A percentile compares a stretch with the other conserved stretches of the same genome.
These are phyloP conservation scores for Tetraselmis chui DNA, from an alignment of 139 green algal species.

Conservation along the genomic window DNA sequence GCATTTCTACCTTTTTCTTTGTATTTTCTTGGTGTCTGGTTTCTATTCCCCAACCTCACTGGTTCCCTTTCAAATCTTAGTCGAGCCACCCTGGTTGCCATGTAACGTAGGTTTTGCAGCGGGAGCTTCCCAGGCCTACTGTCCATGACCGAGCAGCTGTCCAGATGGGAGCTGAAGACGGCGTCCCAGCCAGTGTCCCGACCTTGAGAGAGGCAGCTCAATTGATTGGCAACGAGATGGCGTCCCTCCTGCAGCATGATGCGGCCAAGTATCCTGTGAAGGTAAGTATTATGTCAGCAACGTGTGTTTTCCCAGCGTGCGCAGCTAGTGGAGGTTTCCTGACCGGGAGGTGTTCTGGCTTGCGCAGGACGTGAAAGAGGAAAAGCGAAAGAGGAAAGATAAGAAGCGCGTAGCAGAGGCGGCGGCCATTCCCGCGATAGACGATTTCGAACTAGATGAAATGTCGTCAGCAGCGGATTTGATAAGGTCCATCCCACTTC, in stretches of 20 bases:
- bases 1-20: not conserved
- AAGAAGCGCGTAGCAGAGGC: constrained; percentile 25
- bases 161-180: constrained; percentile 2
- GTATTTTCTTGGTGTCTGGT: too few relatives aligned
- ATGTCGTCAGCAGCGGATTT: constrained; percentile 8
- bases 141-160: constrained; percentile 24
- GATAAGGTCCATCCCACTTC: too few relatives aligned
- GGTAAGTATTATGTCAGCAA: too few relatives aligned
- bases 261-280: constrained; percentile 51
- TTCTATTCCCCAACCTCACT: too few relatives aligned
- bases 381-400: constrained; percentile 20
- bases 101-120: constrained; percentile 66
- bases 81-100: too few relatives aligned
- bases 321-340: too few relatives aligned
- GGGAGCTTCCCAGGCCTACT: constrained; percentile 60
- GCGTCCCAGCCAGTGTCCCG: constrained; percentile 29
- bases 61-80: too few relatives aligned
- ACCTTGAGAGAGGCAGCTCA: constrained; percentile 43
- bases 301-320: too few relatives aligned
- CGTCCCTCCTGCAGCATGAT: constrained; percentile 60
- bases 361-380: constrained; percentile 11
- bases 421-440: constrained; percentile 16
- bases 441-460: constrained; percentile 31
- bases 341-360: constrained; percentile 11
- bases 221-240: constrained; percentile 59